Percentiles rank a stretch among this genome's conserved stretches.
Conservation (phyloP, 257 asterid species). For the Nyctanthes arbortristis region DNA sequence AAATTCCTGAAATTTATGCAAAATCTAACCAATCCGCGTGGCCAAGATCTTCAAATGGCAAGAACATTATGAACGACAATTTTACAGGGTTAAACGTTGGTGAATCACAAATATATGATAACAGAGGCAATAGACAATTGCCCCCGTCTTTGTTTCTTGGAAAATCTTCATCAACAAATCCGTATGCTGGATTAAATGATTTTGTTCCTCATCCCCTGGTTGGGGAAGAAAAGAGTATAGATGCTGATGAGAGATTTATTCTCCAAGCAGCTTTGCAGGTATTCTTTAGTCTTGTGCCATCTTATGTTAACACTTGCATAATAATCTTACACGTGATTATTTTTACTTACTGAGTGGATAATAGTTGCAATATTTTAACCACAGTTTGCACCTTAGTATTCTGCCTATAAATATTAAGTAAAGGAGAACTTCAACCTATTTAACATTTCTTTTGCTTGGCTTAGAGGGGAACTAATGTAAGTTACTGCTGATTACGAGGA, state of each 20-base stretch:
- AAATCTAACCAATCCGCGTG: conserved; percentile 38
- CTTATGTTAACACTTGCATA: neutral
- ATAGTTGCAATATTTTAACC: too few species aligned
- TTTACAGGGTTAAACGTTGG: conserved; percentile 28
- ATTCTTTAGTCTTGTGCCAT: conserved; percentile 22
- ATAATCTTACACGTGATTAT: conserved; percentile 6
- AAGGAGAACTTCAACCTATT: too few species aligned
- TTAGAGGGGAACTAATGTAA: too few species aligned
- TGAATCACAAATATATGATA: conserved; percentile 42
- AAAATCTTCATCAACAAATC: conserved; percentile 39
- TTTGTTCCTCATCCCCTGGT: conserved; percentile 49
- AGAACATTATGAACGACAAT: conserved; percentile 33
- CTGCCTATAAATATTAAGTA: too few species aligned
- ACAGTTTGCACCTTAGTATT: too few species aligned
- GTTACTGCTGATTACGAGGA: too few species aligned
- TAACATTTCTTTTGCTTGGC: too few species aligned
- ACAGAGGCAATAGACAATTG: conserved; percentile 54
- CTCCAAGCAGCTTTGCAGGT: conserved; percentile 97
- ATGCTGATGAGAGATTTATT: conserved; percentile 87
- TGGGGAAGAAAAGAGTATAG: conserved; percentile 72
- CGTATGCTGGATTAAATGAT: conserved; percentile 48
- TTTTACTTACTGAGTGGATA: conserved; percentile 13
- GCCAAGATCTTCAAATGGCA: conserved; percentile 47
- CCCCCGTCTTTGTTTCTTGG: conserved; percentile 59
- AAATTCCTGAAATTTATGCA: conserved; percentile 46